phyloP scores from a whole-genome alignment of 2,329 filamentous ascomycete species.

The Aplosporella prunicola region DNA sequence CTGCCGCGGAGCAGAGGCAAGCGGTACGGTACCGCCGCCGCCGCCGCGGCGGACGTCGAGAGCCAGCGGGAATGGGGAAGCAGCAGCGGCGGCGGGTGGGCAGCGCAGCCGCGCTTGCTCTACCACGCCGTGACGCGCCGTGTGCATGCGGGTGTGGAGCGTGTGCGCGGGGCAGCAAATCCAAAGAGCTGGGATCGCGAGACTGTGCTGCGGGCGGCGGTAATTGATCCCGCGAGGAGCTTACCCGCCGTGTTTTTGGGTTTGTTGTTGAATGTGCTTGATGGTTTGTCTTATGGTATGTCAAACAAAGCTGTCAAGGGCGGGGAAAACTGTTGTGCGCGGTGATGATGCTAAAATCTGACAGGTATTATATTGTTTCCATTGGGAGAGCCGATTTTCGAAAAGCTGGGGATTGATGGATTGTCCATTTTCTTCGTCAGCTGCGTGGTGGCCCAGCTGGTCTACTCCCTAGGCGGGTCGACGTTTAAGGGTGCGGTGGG shows the following conservation, averaged over 20 bases:
- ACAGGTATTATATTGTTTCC: slow-evolving; percentile 88
- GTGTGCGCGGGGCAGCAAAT: slow-evolving; percentile 30
- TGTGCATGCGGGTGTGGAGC: not conserved
- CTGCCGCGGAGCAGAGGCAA: slow-evolving; percentile 23
- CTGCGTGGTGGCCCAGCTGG: slow-evolving; percentile 86
- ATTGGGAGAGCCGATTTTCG: slow-evolving; percentile 76
- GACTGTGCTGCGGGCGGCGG: slow-evolving; percentile 52
- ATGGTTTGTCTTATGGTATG: slow-evolving; percentile 85
- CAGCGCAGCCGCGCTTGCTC: too few species aligned
- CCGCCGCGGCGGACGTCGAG: slow-evolving; percentile 7
- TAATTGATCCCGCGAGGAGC: slow-evolving; percentile 55
- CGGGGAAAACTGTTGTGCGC: not conserved
- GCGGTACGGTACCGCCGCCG: slow-evolving; percentile 6
- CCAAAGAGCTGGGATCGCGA: slow-evolving; percentile 65
- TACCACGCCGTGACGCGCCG: too few species aligned
- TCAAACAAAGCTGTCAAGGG: not conserved
- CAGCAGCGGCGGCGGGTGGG: too few species aligned
- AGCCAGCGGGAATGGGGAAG: slow-evolving; percentile 5
- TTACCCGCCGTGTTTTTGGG: slow-evolving; percentile 84
- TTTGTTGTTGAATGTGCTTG: slow-evolving; percentile 80
- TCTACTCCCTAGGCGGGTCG: slow-evolving; percentile 75
- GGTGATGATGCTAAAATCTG: not conserved
- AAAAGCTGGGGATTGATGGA: slow-evolving; percentile 77
- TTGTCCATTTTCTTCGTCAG: slow-evolving; percentile 99
- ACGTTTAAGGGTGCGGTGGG: slow-evolving; percentile 86